Conservation (phyloP, 1,139 yeast species). For the Kodamaea ohmeri region DNA sequence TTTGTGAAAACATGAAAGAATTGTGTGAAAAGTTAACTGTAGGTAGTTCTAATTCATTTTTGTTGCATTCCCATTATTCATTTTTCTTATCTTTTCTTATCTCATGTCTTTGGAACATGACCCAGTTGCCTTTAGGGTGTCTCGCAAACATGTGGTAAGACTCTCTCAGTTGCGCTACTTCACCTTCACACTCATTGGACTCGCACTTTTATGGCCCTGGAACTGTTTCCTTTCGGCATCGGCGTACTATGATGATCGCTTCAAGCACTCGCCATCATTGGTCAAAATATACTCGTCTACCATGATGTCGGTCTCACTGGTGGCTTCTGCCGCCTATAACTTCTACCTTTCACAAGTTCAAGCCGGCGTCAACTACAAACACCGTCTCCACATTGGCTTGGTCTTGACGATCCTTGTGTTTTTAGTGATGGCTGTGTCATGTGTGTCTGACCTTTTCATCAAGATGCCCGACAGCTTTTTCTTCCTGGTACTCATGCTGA, state of each 20-base stretch:
- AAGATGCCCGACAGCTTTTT: constrained; percentile 39
- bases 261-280: constrained; percentile 51
- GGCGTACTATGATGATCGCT: constrained; percentile 70
- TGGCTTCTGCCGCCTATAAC: constrained; percentile 62
- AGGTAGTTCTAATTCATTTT: too few species aligned
- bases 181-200: constrained; percentile 68
- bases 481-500: constrained; percentile 50
- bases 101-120: constrained; percentile 16
- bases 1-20: too few species aligned
- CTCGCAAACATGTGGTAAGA: constrained; percentile 18
- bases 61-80: not conserved
- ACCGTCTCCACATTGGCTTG: constrained; percentile 61
- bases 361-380: constrained; percentile 56
- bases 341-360: constrained; percentile 69
- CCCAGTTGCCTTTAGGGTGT: constrained; percentile 27
- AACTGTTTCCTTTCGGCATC: constrained; percentile 86
- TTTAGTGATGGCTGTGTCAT: constrained; percentile 46
- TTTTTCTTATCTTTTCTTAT: constrained; percentile 5
- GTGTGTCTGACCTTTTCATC: constrained; percentile 42
- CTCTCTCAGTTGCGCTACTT: constrained; percentile 50
- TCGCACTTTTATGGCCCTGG: constrained; percentile 94
- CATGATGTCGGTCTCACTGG: constrained; percentile 85
- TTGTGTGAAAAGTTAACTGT: too few species aligned
- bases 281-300: constrained; percentile 70
- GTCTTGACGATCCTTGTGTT: constrained; percentile 55